Base-by-base conservation (phyloP, 768 basidiomycete species). In the Panaeolus cyanescens region DNA sequence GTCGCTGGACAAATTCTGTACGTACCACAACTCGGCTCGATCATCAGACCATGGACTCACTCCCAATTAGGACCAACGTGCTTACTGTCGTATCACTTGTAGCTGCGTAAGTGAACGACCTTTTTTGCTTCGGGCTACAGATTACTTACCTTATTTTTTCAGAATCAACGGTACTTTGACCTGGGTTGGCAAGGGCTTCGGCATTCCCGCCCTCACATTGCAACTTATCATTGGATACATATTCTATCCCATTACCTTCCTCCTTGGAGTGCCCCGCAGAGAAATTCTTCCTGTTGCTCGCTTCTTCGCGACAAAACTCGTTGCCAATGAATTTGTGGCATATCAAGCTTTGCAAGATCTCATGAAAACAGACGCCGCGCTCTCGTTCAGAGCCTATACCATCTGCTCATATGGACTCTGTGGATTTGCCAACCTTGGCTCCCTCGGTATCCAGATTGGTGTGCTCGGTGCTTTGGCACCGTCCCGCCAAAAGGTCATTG, bases 1-100 rank as follows among this genome's bases (percentile, higher is more conserved):
- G 91, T 96, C 55, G 94, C 93, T 8, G 93, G 92, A 19, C 90
- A 95, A 70, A 94, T 95, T 70, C 74, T 94, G 88, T 91, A 71
- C 68, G 88, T 67, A 20, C n/a, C n/a, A n/a, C n/a, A 32, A 59
- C 2, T 50, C 15, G 25, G 10, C 1, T 12, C 4, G 30, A 50
- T 25, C 33, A 10, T 50, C 3, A 28, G 19, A 13, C 15, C 10
- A 25, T 50, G 19, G 13, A 4, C 45, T 50, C 3, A 50, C 25
- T 5, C 6, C 4, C 22, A 20, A 25, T 28, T 28, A 91, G 90
- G 62, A 85, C 90, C 59, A 94, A 95, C 67, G 91, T 95, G 62
- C 79, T 95, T 60, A 95, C 92, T 56, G 87, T 96, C 60, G 77
- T 96, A 58, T 84, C 93, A 2, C 88, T 95, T 54, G 86, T 97